Conservation (phyloP, 805 yeast genomes). For the Suhomyces tanzawaensis region DNA sequence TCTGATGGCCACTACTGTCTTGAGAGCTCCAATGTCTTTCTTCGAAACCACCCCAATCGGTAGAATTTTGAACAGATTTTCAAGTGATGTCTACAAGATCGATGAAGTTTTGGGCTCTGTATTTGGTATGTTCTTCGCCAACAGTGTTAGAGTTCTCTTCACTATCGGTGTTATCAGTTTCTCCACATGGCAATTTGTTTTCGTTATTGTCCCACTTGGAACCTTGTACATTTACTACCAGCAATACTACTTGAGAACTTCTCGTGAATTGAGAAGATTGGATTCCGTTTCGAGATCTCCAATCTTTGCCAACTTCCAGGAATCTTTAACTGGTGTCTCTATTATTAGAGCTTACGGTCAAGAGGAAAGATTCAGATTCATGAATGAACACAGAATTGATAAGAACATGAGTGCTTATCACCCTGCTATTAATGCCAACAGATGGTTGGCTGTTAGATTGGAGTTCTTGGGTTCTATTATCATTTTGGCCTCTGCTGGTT, state of each 20-base stretch:
- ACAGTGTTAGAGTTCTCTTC: slow-evolving; percentile 61
- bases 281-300: slow-evolving; percentile 81
- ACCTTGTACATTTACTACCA: slow-evolving; percentile 69
- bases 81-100: slow-evolving; percentile 85
- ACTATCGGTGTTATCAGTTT: slow-evolving; percentile 77
- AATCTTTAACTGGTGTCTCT: slow-evolving; percentile 70
- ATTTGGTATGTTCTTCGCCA: slow-evolving; percentile 64
- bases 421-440: slow-evolving; percentile 87
- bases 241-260: slow-evolving; percentile 70
- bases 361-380: slow-evolving; percentile 55
- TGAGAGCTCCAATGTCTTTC: slow-evolving; percentile 92
- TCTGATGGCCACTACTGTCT: slow-evolving; percentile 64
- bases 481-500: slow-evolving; percentile 80
- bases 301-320: slow-evolving; percentile 81
- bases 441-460: slow-evolving; percentile 96
- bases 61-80: slow-evolving; percentile 83
- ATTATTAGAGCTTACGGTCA: slow-evolving; percentile 76
- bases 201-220: slow-evolving; percentile 68
- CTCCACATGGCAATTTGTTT: slow-evolving; percentile 84
- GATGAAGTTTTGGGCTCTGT: slow-evolving; percentile 77
- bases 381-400: slow-evolving; percentile 73
- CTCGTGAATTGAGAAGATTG: slow-evolving; percentile 79
- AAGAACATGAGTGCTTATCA: slow-evolving; percentile 88
- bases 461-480: slow-evolving; percentile 89
- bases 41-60: slow-evolving; percentile 97